phyloP scores from a whole-genome alignment of 2,329 filamentous ascomycete species.

The Fonsecaea pugnacius region DNA sequence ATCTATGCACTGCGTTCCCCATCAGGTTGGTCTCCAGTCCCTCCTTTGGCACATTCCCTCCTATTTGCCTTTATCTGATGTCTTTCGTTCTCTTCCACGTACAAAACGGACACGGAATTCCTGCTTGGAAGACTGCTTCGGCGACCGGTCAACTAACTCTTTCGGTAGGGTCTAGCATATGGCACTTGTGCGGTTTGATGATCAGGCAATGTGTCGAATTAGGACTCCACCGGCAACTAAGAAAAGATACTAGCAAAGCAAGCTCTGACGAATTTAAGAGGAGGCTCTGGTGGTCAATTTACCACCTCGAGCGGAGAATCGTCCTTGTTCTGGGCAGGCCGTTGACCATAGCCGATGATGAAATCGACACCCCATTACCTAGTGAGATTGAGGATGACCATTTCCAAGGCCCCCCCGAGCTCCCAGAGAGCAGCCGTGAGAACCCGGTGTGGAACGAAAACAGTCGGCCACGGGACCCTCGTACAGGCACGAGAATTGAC shows the following conservation, averaged over 20 bases:
- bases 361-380: slow-evolving; percentile 20
- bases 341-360: slow-evolving; percentile 21
- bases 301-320: slow-evolving; percentile 21
- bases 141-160: neutral
- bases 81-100: neutral
- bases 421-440: neutral
- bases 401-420: neutral
- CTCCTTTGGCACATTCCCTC: neutral
- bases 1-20: slow-evolving; percentile 22
- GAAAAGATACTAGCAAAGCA: slow-evolving; percentile 1
- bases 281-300: slow-evolving; percentile 18
- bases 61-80: neutral
- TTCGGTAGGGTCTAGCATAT: slow-evolving; percentile 19
- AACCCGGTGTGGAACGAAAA: neutral
- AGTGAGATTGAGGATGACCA: slow-evolving; percentile 13
- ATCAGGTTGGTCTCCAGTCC: slow-evolving; percentile 13
- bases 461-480: neutral
- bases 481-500: neutral
- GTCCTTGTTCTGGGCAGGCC: slow-evolving; percentile 22
- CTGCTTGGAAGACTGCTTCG: too few relatives aligned
- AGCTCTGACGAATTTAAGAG: slow-evolving; percentile 14
- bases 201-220: slow-evolving; percentile 25
- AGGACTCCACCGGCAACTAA: slow-evolving; percentile 19
- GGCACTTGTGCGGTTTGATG: slow-evolving; percentile 24
- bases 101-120: neutral